A percentile compares a stretch with the other conserved stretches of the same genome.
Evolutionary conservation across 148 eudicot species (phyloP).

Genomic region (Dianthus caryophyllus): DNA sequence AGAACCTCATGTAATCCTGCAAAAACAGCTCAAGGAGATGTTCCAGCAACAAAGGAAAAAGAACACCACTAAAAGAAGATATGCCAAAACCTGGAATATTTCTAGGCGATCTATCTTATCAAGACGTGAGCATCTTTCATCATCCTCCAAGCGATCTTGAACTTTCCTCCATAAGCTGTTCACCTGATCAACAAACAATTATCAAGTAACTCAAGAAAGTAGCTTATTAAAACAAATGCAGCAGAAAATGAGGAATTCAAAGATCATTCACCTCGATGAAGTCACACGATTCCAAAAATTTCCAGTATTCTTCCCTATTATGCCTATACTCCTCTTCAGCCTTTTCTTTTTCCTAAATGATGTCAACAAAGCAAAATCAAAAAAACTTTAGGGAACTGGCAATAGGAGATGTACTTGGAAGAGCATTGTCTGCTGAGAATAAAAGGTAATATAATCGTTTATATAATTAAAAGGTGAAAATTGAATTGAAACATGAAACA

Average conservation of each 20-base stretch:
- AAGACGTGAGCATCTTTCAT: slow-evolving; percentile 81
- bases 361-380: slow-evolving; percentile 10
- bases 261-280: slow-evolving; percentile 64
- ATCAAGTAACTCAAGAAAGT: slow-evolving; percentile 6
- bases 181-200: slow-evolving; percentile 40
- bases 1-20: slow-evolving; percentile 90
- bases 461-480: background rate
- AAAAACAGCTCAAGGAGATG: slow-evolving; percentile 21
- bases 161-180: slow-evolving; percentile 92
- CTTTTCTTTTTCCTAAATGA: slow-evolving; percentile 73
- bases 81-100: slow-evolving; percentile 57
- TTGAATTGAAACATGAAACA: background rate
- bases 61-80: background rate
- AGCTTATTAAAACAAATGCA: background rate
- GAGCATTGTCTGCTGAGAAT: background rate
- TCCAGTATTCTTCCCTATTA: slow-evolving; percentile 71
- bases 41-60: slow-evolving; percentile 4
- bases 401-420: background rate
- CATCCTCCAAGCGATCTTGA: slow-evolving; percentile 94
- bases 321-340: slow-evolving; percentile 83
- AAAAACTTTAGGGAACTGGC: slow-evolving; percentile 7
- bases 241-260: slow-evolving; percentile 8
- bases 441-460: background rate
- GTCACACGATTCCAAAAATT: slow-evolving; percentile 76
- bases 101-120: slow-evolving; percentile 91